Base-by-base conservation (phyloP, 352 stramenopile species). In the Pythium periplocum region DNA sequence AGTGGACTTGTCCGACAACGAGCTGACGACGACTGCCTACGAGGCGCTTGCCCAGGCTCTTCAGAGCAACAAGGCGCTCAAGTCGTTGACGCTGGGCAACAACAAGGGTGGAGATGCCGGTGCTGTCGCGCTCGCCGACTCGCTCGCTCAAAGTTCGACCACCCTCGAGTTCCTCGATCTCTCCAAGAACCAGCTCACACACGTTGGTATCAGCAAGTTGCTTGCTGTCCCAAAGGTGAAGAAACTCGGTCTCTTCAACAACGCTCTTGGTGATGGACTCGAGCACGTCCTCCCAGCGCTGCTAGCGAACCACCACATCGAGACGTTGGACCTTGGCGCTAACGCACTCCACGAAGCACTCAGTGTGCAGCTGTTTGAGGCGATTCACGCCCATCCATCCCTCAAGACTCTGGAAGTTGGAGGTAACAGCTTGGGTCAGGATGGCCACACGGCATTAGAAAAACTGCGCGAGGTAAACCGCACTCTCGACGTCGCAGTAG, bases 371-470 rank as follows among this genome's bases (percentile, higher is more conserved):
- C 68, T 93, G 10, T 90, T 93, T 32, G 57, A 84, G 34, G 63
- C 67, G 31, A 57, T 93, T 11, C 83, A 93, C 62, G 44, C 53
- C 0, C 80, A 90, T 45, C 57, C 72, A 41, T 75, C 76, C 33
- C 72, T 93, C n/a, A 74, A 74, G 60, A 93, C 83, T 31, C 73
- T 91, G 10, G 83, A 93, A 51, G 87, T 93, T 74, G 83, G 83
- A 57, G 83, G 83, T 59, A 93, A 93, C 62, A 87, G 75, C 31
- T 62, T 93, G 1, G 83, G 80, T 6, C 72, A 89, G 50, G 62
- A 71, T 9, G 83, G 83, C 31, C 77, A 83, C 44, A 67, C 61
- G 0, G 83, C 83, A 42, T 71, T 93, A 11, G 78, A 90, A 35
- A 62, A 53, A 33, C 63, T 93, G 47, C 78, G 76, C 12, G 56